Base-by-base conservation (phyloP, 2,329 filamentous ascomycete genomes). In the Aspergillus tamarii region DNA sequence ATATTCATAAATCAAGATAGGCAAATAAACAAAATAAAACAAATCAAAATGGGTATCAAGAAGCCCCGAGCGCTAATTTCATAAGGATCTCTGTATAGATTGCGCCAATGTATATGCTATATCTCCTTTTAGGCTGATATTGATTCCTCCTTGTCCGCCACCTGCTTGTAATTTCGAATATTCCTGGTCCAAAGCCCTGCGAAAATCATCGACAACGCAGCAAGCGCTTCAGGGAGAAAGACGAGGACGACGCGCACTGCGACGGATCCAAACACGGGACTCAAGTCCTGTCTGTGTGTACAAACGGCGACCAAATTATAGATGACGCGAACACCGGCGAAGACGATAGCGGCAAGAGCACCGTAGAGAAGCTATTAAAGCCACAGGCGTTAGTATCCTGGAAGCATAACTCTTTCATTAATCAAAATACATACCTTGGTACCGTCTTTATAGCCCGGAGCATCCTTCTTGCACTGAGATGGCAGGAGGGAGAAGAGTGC, bases 171-270 rank as follows among this genome's bases (percentile, higher is more conserved):
- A 4, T 11, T 30, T 4, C 52, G 30, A 23, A 54, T 34, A 34
- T 36, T 54, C 9, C 52, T 54, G 14, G n/a, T 54, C 52, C 19
- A 36, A 2, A 54, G 52, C 5, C 73, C 73, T 1, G 61, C 69
- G 39, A 63, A 21, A 1, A 72, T 28, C 26, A 71, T 71, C 4
- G 57, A 30, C 2, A 74, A 9, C 0, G 64, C 57, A 2, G 67
- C 64, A 45, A 74, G 59, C 10, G 70, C 53, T 57, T 75, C 73
- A 0, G 71, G 69, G 16, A 76, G 54, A 28, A 76, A 73, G 11
- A 67, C 64, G n/a, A 76, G 65, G 2, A 73, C 60, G 8, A 74
- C 65, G 1, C 68, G 68, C 5, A 74, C 59, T 3, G 69, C 68
- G 0, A 70, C 34, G 3, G 63, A 60, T 9, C 72, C 73, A 14